Percentiles rank a stretch among this genome's conserved stretches.
phyloP scores from a whole-genome alignment of 345 rosid genomes.

The Boechera divaricarpa region DNA sequence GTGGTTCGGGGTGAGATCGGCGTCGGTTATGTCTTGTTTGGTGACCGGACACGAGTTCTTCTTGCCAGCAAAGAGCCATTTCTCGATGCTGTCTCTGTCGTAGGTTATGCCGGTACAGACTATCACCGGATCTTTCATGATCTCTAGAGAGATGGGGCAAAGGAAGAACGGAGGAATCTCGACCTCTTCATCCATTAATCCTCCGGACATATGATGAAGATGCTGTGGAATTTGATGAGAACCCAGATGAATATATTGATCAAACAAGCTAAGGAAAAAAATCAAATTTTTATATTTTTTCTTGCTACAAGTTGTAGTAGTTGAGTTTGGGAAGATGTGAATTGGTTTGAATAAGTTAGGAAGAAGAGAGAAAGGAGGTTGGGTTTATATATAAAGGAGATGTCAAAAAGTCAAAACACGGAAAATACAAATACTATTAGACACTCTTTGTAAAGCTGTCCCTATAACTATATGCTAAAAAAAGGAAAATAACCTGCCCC shows the following conservation, averaged over 20 bases:
- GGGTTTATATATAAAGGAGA: constrained; percentile 42
- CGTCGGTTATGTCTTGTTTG: constrained; percentile 58
- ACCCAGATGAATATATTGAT: constrained; percentile 35
- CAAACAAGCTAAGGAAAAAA: constrained; percentile 13
- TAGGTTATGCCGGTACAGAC: constrained; percentile 72
- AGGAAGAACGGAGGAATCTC: constrained; percentile 67
- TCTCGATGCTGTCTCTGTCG: constrained; percentile 70
- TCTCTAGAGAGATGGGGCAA: constrained; percentile 74
- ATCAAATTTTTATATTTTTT: neutral
- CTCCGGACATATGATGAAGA: constrained; percentile 6
- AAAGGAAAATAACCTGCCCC: constrained; percentile 15
- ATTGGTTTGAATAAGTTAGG: constrained; percentile 50
- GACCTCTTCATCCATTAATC: constrained; percentile 61
- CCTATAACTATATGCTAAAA: constrained; percentile 17
- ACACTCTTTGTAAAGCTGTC: constrained; percentile 22
- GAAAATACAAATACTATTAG: constrained; percentile 35
- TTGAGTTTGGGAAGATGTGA: constrained; percentile 42
- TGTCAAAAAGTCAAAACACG: constrained; percentile 65
- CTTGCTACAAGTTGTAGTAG: constrained; percentile 39
- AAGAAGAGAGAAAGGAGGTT: constrained; percentile 28
- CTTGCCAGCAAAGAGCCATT: constrained; percentile 63
- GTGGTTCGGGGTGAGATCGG: constrained; percentile 84
- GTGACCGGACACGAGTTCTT: constrained; percentile 72
- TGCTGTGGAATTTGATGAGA: constrained; percentile 5
- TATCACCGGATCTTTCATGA: constrained; percentile 81